A percentile compares a stretch with the other conserved stretches of the same genome.
These are phyloP conservation scores for Aspergillus texensis DNA, from an alignment of 2,329 filamentous ascomycete species.

Conservation along the genomic window DNA sequence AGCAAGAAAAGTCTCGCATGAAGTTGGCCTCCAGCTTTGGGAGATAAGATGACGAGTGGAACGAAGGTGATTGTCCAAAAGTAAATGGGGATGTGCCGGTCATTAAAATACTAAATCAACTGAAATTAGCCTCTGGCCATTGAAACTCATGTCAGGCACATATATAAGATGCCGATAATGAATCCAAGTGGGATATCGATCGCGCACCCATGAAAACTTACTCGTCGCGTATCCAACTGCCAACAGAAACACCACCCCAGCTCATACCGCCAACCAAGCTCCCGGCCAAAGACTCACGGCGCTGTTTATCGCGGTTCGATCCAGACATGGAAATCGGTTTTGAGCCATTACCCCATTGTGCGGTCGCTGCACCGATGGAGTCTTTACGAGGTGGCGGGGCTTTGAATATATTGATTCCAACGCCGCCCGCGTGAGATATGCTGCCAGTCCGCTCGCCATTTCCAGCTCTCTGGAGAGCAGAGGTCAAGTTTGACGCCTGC, in stretches of 20 bases:
- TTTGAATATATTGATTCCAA: slow-evolving; percentile 42
- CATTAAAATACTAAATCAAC: slow-evolving; percentile 77
- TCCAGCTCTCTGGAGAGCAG: slow-evolving; percentile 57
- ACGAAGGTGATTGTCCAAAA: slow-evolving; percentile 82
- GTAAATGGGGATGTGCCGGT: slow-evolving; percentile 91
- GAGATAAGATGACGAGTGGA: slow-evolving; percentile 93
- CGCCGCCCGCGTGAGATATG: slow-evolving; percentile 47
- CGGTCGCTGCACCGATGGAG: slow-evolving; percentile 54
- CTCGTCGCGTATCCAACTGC: slow-evolving; percentile 98
- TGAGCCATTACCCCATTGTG: slow-evolving; percentile 60
- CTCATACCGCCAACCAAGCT: slow-evolving; percentile 80
- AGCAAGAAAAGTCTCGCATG: slow-evolving; percentile 96
- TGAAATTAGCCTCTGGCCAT: slow-evolving; percentile 7
- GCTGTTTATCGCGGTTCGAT: slow-evolving; percentile 51
- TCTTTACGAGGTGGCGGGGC: slow-evolving; percentile 53
- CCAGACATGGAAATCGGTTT: slow-evolving; percentile 63
- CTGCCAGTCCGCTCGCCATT: slow-evolving; percentile 47
- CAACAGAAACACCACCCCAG: slow-evolving; percentile 94
- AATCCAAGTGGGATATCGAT: slow-evolving; percentile 22
- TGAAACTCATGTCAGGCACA: slow-evolving; percentile 2
- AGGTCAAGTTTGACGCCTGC: slow-evolving; percentile 66
- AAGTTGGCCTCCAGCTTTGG: slow-evolving; percentile 97
- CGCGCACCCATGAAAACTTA: slow-evolving; percentile 59
- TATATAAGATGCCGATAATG: slow-evolving; percentile 8
- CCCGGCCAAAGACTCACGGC: slow-evolving; percentile 63